Evolutionary conservation across 306 rosid genomes (phyloP), one percentile per base, ranked within the genome.

Genomic region (Vigna unguiculata): DNA sequence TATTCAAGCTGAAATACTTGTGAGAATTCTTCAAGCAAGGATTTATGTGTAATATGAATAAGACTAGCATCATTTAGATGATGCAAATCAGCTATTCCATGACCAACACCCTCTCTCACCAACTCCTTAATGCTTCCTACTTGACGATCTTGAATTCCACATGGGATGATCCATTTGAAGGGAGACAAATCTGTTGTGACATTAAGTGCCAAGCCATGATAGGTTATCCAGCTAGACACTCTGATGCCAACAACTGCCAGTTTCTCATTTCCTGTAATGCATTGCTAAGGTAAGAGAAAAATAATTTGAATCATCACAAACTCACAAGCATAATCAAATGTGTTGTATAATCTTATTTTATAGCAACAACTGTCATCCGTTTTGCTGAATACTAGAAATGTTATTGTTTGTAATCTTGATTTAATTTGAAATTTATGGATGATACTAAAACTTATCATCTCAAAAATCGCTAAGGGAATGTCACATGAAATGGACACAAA

Each of bases 211-310:
- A n/a, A n/a, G n/a, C n/a, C n/a, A n/a, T n/a, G n/a, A n/a, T n/a
- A n/a, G n/a, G n/a, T n/a, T n/a, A n/a, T n/a, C n/a, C n/a, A n/a
- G n/a, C n/a, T n/a, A n/a, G n/a, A n/a, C n/a, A n/a, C n/a, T n/a
- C n/a, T n/a, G n/a, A n/a, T n/a, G n/a, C n/a, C n/a, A n/a, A n/a
- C n/a, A n/a, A n/a, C n/a, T n/a, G 92, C 96, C 13, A 93, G 60
- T 90, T 93, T 93, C 89, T 88, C 85, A 57, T 91, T 85, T 75
- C 92, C 97, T 91, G 89, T 34, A 73, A 52, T 12, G 19, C 34
- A 46, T 51, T 51, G 67, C 30, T 16, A 25, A 83, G 67, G 46
- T 71, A 45, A 75, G 22, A 67, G 7, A 36, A 4, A 41, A 53
- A 57, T 28, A 5, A 63, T 57, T 67, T 48, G 43, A 71, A 43